These are phyloP conservation scores for Garcia nutans DNA, from an alignment of 345 rosid genomes.

Conservation along the genomic window DNA sequence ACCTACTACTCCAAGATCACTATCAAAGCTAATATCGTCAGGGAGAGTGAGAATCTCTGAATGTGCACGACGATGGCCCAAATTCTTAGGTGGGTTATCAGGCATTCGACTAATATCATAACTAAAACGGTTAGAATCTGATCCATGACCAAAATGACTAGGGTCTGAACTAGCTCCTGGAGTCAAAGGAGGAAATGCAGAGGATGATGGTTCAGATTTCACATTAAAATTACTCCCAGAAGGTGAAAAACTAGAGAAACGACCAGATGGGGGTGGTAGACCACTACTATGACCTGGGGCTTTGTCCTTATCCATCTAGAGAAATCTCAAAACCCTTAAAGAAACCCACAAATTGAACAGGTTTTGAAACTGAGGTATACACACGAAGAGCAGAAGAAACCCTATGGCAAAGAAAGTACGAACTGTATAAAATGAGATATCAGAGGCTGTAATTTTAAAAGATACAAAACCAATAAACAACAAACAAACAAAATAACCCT, in stretches of 20 bases:
- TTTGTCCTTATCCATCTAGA: conserved; percentile 74
- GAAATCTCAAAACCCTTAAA: conserved; percentile 10
- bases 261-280: conserved; percentile 55
- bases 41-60: conserved; percentile 91
- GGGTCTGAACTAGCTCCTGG: conserved; percentile 43
- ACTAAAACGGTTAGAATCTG: conserved; percentile 55
- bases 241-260: conserved; percentile 51
- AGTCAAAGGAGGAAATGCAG: conserved; percentile 44
- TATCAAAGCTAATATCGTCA: conserved; percentile 83
- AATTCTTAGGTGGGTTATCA: conserved; percentile 75
- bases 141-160: conserved; percentile 39
- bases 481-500: neutral
- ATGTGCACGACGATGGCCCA: conserved; percentile 95
- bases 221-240: conserved; percentile 40
- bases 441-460: too few relatives aligned
- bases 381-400: neutral
- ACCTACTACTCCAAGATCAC: conserved; percentile 84
- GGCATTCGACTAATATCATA: conserved; percentile 85
- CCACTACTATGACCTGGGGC: conserved; percentile 47
- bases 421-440: neutral
- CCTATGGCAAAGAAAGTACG: neutral
- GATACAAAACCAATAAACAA: neutral
- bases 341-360: neutral
- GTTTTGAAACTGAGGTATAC: neutral
- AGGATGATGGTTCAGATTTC: conserved; percentile 50